These are phyloP conservation scores for Tricholoma sp. DNA, from an alignment of 768 basidiomycete species.

Conservation along the genomic window DNA sequence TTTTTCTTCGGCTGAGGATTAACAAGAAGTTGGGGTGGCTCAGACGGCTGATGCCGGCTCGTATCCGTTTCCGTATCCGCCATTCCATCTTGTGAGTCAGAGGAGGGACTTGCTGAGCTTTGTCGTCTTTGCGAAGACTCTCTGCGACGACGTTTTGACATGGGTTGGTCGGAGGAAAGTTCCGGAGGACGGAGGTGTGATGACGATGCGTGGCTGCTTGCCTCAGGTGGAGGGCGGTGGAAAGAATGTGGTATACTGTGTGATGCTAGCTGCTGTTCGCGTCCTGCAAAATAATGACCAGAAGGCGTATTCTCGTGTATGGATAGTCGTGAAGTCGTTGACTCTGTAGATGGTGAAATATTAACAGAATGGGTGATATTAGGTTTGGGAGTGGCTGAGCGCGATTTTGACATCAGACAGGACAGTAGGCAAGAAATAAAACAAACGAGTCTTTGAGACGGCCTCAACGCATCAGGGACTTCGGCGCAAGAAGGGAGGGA, in stretches of 20 bases:
- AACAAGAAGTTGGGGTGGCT: conserved; percentile 25
- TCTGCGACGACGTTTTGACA: conserved; percentile 40
- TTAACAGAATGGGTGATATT: conserved; percentile 32
- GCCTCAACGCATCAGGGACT: conserved; percentile 40
- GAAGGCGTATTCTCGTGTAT: conserved; percentile 32
- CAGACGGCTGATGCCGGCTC: conserved; percentile 36
- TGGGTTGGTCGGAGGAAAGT: conserved; percentile 28
- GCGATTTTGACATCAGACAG: conserved; percentile 46
- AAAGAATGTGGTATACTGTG: conserved; percentile 23
- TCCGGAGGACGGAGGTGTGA: conserved; percentile 21
- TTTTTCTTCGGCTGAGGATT: conserved; percentile 66
- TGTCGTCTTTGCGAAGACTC: conserved; percentile 24
- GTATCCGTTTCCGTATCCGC: conserved; percentile 56
- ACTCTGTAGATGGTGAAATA: conserved; percentile 26
- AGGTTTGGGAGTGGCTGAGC: conserved; percentile 40
- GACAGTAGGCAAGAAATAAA: conserved; percentile 25
- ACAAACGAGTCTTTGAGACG: conserved; percentile 33
- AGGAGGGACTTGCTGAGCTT: conserved; percentile 35
- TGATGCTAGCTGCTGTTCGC: conserved; percentile 18
- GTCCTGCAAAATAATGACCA: conserved; percentile 15
- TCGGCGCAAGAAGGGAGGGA: conserved; percentile 15
- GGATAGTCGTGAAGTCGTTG: conserved; percentile 39
- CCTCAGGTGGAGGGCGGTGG: conserved; percentile 16
- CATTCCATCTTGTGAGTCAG: conserved; percentile 51
- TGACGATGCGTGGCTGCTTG: conserved; percentile 17